Base-by-base conservation (phyloP, 2,329 filamentous ascomycete species). In the Fusarium dimerum region DNA sequence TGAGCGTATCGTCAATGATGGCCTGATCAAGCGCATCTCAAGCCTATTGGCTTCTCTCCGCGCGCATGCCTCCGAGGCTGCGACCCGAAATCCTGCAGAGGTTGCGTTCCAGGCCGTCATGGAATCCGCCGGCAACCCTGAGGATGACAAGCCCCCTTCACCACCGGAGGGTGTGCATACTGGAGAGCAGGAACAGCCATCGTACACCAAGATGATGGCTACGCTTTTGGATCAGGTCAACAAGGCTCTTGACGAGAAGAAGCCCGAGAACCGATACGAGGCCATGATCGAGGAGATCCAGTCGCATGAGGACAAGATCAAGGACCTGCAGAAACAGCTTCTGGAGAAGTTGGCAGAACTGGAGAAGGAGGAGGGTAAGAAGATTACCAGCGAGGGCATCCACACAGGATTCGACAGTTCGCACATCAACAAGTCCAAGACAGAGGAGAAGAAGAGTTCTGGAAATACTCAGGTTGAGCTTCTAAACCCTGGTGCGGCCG, bases 191-290 rank as follows among this genome's bases (percentile, higher is more conserved):
- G 85, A 81, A 66, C 84, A 90, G 63, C 90, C 90, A 1, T 88
- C 87, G 13, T 99, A 96, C 69, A 94, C 91, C 39, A 91, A 95
- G 78, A 99, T 99, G 94, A 92, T 99, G 88, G 90, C 90, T n/a
- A 85, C 87, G n/a, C 74, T 99, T 64, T 82, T 97, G 17, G 94
- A 99, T 66, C 89, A 96, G 72, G 92, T 97, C 40, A 97, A 96
- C 66, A 80, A 84, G 73, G 85, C 90, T 46, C 79, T 96, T 36
- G 89, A 92, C 50, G 89, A 92, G 68, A 88, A 88, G 72, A 85
- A 87, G 55, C 79, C 82, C 0, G 79, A 82, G 17, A 83, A 87
- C 61, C 77, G 89, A 46, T 92, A 89, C 68, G 78, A 82, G 44
- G 87, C 82, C 47, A 97, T 95, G 77, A 78, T 95, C 29, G 80